phyloP scores from a whole-genome alignment of 1,139 yeast genomes.

The Debaryomyces udenii region DNA sequence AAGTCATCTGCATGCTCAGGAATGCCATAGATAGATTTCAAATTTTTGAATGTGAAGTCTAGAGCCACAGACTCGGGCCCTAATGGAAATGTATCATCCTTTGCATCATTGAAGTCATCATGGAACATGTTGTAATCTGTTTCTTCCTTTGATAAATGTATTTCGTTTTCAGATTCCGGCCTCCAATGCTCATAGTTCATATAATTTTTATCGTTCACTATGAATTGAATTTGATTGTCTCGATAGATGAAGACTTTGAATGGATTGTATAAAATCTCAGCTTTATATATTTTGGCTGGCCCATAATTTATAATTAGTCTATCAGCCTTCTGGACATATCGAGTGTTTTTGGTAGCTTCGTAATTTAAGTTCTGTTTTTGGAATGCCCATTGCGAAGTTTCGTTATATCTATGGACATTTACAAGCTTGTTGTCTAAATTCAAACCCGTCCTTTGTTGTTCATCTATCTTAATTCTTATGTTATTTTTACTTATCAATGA shows the following conservation, averaged over 20 bases:
- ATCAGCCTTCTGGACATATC: slow-evolving; percentile 15
- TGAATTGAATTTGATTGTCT: slow-evolving; percentile 49
- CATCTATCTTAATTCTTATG: slow-evolving; percentile 67
- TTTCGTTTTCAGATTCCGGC: slow-evolving; percentile 33
- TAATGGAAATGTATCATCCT: slow-evolving; percentile 61
- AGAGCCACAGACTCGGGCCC: slow-evolving; percentile 92
- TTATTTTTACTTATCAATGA: slow-evolving; percentile 56
- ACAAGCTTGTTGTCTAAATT: slow-evolving; percentile 22
- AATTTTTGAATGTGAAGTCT: slow-evolving; percentile 69
- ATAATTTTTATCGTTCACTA: slow-evolving; percentile 68
- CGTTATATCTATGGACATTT: slow-evolving; percentile 54
- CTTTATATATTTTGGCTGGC: slow-evolving; percentile 30
- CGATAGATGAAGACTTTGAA: slow-evolving; percentile 54
- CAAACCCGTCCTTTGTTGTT: slow-evolving; percentile 39
- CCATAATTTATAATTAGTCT: slow-evolving; percentile 45
- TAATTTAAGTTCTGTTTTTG: slow-evolving; percentile 20
- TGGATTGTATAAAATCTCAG: slow-evolving; percentile 50
- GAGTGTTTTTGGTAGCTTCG: slow-evolving; percentile 3
- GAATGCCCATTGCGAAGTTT: slow-evolving; percentile 65
- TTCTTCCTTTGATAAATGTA: slow-evolving; percentile 57
- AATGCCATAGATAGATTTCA: slow-evolving; percentile 76
- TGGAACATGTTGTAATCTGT: slow-evolving; percentile 57
- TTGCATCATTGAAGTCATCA: slow-evolving; percentile 65
- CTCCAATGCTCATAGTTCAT: slow-evolving; percentile 83
- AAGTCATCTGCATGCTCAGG: slow-evolving; percentile 93